These are phyloP conservation scores for Lactifluus volemus DNA, from an alignment of 768 basidiomycete species.

Conservation along the genomic window DNA sequence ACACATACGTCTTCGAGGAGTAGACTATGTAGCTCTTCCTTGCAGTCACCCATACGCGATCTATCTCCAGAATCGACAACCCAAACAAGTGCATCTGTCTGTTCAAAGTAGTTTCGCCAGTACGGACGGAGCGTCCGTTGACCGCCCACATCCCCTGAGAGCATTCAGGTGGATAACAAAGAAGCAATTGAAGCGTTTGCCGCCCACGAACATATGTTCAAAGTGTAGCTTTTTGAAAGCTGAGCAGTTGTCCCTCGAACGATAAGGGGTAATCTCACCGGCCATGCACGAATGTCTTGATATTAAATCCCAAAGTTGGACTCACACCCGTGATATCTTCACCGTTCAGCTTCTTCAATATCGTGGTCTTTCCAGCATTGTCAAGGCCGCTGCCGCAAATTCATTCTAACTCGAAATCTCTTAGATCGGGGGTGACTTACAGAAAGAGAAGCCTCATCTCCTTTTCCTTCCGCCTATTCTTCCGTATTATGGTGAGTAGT, in stretches of 20 bases:
- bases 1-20: conserved; percentile 78
- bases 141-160: conserved; percentile 93
- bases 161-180: neutral
- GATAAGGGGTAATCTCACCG: conserved; percentile 45
- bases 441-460: conserved; percentile 96
- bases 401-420: neutral
- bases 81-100: conserved; percentile 97
- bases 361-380: conserved; percentile 98
- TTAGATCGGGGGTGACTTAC: conserved; percentile 33
- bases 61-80: conserved; percentile 95
- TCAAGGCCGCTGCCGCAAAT: conserved; percentile 69
- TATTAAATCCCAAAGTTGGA: conserved; percentile 97
- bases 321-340: conserved; percentile 85
- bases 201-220: conserved; percentile 62
- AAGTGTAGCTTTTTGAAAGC: conserved; percentile 45
- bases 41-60: conserved; percentile 85
- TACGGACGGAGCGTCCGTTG: conserved; percentile 94
- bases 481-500: conserved; percentile 92
- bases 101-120: conserved; percentile 99
- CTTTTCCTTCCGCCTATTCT: conserved; percentile 90
- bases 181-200: neutral
- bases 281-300: conserved; percentile 90
- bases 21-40: conserved; percentile 74
- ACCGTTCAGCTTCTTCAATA: conserved; percentile 87
- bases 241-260: neutral